phyloP scores from a whole-genome alignment of 441 rosid genomes.

The Gossypium schwendimanii region DNA sequence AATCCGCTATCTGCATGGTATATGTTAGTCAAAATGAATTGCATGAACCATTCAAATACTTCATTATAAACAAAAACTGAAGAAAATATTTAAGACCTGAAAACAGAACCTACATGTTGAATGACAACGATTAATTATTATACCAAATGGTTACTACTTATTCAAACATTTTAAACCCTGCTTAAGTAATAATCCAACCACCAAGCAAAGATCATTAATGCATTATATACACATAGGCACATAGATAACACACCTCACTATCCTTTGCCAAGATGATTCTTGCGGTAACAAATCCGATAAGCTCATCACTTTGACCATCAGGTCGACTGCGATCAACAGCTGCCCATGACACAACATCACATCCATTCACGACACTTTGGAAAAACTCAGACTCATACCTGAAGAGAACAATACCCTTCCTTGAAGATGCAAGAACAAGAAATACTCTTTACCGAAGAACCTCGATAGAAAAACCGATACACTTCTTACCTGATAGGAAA shows the following conservation, averaged over 20 bases:
- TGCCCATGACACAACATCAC: conserved; percentile 85
- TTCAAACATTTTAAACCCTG: background rate
- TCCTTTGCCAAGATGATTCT: conserved; percentile 62
- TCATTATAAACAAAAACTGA: background rate
- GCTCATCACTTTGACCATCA: conserved; percentile 61
- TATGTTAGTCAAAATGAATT: background rate
- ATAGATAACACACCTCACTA: conserved; percentile 63
- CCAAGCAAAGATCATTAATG: conserved; percentile 1
- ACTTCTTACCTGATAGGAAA: conserved; percentile 74
- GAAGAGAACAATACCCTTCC: conserved; percentile 24
- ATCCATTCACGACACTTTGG: conserved; percentile 73
- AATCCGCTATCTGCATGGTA: conserved; percentile 65
- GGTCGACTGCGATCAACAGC: conserved; percentile 83
- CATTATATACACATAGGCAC: conserved; percentile 9
- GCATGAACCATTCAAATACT: background rate
- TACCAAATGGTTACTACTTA: background rate
- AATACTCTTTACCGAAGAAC: background rate
- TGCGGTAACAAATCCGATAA: conserved; percentile 89
- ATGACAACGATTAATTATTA: background rate
- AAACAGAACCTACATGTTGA: background rate
- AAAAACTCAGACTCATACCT: conserved; percentile 96
- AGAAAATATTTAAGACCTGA: background rate
- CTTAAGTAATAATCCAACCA: conserved; percentile 3
- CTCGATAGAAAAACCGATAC: conserved; percentile 13
- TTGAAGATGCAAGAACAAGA: conserved; percentile 8